Base-by-base conservation (phyloP, 1,284 basidiomycete genomes). In the Irpex rosettiformis region DNA sequence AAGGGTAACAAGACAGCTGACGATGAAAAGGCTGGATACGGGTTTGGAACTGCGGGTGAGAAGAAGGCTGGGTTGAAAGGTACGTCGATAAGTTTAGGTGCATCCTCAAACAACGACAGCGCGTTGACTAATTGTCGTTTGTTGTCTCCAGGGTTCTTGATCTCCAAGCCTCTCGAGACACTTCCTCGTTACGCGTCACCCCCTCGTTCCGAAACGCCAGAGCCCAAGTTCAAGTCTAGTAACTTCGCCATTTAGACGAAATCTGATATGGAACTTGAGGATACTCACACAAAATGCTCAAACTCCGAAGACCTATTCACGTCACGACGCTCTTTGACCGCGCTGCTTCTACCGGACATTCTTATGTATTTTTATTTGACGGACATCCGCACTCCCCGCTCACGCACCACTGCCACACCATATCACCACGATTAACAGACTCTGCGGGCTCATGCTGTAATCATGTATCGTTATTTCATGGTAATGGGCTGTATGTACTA, bases 41-140 rank as follows among this genome's bases (percentile, higher is more conserved):
- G 88, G 18, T 90, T 90, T 67, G 87, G 87, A 24, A 77, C 82
- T 57, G 84, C 86, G 67, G 90, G 85, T n/a, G 89, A 93, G 75
- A 91, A 89, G 74, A 79, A 80, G 49, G 89, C 89, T 45, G 82
- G 76, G 1, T 71, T 85, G 65, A 81, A 76, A 65, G 86, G 86
- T 80, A 56, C 51, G 74, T 70, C 4, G 24, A 40, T 18, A n/a
- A n/a, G n/a, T n/a, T n/a, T n/a, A n/a, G n/a, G n/a, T n/a, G 6
- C 29, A 25, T 18, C 28, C 43, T 13, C 6, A 56, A 21, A 54
- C n/a, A 25, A 22, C 8, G 11, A 7, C 21, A 54, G 22, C 27
- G 11, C 48, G 11, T 25, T n/a, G n/a, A 21, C 54, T 47, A 3
- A 48, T 13, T 22, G 48, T 43, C n/a, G n/a, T n/a, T n/a, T n/a